A percentile compares a stretch with the other conserved stretches of the same genome.
Evolutionary conservation across 805 yeast genomes (phyloP).

Genomic region (Pichia pseudocactophila): DNA sequence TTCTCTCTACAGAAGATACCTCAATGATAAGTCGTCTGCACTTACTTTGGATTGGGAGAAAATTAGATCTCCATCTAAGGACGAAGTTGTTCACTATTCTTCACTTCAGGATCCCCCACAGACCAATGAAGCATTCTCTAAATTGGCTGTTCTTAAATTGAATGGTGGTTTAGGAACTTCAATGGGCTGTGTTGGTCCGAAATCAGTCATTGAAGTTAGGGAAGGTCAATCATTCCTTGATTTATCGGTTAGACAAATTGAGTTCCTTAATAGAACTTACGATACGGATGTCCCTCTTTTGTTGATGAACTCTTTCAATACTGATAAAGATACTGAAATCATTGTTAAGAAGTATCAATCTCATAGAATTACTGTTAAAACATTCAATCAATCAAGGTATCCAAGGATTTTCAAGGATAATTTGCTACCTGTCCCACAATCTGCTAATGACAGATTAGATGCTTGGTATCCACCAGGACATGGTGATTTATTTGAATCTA

Average conservation of each 20-base stretch:
- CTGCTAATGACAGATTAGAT: conserved; percentile 62
- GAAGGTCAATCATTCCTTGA: conserved; percentile 97
- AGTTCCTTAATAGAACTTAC: conserved; percentile 81
- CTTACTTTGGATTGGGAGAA: conserved; percentile 88
- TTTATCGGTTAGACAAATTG: conserved; percentile 93
- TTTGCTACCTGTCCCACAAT: conserved; percentile 86
- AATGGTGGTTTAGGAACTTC: conserved; percentile 99
- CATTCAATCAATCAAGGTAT: conserved; percentile 96
- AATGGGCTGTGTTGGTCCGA: conserved; percentile 99
- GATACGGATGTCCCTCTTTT: conserved; percentile 92
- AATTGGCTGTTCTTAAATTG: conserved; percentile 89
- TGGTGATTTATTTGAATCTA: conserved; percentile 91
- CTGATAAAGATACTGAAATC: conserved; percentile 90
- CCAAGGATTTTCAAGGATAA: conserved; percentile 95
- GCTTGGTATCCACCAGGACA: conserved; percentile 99
- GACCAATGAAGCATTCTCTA: conserved; percentile 35
- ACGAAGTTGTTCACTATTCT: conserved; percentile 79
- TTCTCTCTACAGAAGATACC: conserved; percentile 84
- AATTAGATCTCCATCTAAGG: conserved; percentile 81
- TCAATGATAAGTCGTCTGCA: conserved; percentile 74
- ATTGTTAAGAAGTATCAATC: conserved; percentile 95
- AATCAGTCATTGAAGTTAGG: conserved; percentile 95
- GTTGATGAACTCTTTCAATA: conserved; percentile 97
- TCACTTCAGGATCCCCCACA: conserved; percentile 34
- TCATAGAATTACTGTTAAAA: conserved; percentile 87